These are phyloP conservation scores for Apiotrichum brassicae DNA, from an alignment of 1,284 basidiomycete genomes.

Conservation along the genomic window DNA sequence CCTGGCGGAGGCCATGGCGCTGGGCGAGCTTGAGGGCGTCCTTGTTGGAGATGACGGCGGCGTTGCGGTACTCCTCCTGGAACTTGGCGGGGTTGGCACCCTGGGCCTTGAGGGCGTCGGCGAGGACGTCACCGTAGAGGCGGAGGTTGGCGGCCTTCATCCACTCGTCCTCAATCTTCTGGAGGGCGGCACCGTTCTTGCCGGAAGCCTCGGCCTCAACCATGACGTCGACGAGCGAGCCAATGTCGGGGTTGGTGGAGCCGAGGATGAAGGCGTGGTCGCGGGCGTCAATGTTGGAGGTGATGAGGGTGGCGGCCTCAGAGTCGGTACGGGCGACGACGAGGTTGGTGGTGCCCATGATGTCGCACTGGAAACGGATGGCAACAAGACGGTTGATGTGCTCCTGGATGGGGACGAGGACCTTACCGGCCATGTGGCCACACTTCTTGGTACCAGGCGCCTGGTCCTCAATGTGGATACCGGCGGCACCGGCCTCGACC, in stretches of 20 bases:
- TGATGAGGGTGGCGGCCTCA: constrained; percentile 92
- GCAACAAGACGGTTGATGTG: constrained; percentile 73
- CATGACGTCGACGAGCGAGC: constrained; percentile 75
- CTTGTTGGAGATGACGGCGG: constrained; percentile 58
- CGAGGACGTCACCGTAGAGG: constrained; percentile 70
- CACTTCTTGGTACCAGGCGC: constrained; percentile 55
- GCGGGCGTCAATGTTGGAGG: constrained; percentile 91
- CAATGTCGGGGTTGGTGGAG: constrained; percentile 64
- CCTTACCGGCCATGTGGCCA: constrained; percentile 68
- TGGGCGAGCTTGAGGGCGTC: constrained; percentile 69
- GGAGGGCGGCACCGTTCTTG: constrained; percentile 70
- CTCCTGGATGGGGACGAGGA: constrained; percentile 60
- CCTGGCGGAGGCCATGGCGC: constrained; percentile 65
- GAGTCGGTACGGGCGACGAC: constrained; percentile 70
- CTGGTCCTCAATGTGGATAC: constrained; percentile 74
- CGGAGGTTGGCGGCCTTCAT: constrained; percentile 65
- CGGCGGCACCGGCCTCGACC: constrained; percentile 66
- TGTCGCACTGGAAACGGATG: constrained; percentile 70
- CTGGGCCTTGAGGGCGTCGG: constrained; percentile 64
- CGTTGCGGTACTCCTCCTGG: constrained; percentile 26
- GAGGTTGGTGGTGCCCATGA: constrained; percentile 71
- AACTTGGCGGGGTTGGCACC: constrained; percentile 48
- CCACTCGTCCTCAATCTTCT: constrained; percentile 87
- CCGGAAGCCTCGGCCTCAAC: constrained; percentile 73
- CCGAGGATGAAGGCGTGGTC: constrained; percentile 97